Base-by-base conservation (phyloP, 176 grass and related monocot genomes). In the Triticum aestivum region DNA sequence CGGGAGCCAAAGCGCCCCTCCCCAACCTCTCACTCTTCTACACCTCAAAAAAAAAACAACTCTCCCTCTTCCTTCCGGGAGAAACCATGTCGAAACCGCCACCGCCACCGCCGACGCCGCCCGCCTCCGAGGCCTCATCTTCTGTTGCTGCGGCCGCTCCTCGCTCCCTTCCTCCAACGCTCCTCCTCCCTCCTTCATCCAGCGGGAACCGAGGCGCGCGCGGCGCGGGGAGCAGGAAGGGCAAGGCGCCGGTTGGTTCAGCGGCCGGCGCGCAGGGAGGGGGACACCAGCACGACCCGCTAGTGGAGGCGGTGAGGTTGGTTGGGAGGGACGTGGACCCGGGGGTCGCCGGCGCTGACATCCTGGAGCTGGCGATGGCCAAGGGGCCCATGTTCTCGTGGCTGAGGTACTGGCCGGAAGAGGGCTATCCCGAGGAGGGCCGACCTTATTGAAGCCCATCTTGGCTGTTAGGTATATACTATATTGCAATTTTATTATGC, bases 341-440 rank as follows among this genome's bases (percentile, higher is more conserved):
- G 3, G 61, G 4, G 21, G 59, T 91, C 24, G 76, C 68, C 3
- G 49, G 14, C n/a, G 75, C 89, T 30, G 89, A 91, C 61, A 87
- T 91, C 51, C 81, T 91, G 49, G 80, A 87, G 67, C 75, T 91
- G 68, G 85, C 89, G 14, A 81, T 84, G 85, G 89, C 76, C 20
- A 91, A 91, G 81, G 85, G 81, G 35, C 49, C 85, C 69, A 80
- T 91, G 76, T 87, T 91, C 69, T 56, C 62, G 75, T 91, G 89
- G 81, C 76, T 84, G 47, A 84, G 81, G 76, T 91, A 80, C 81
- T 87, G 85, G 89, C 89, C 89, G 35, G 81, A 84, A 61, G 44
- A 87, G 15, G 89, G 80, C 35, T 87, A 68, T 27, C 37, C 45
- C 75, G 73, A 87, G 80, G 75, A 87, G 27, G 59, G 51, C 5